Base-by-base conservation (phyloP, 2,329 filamentous ascomycete species). In the Lachnellula cervina region DNA sequence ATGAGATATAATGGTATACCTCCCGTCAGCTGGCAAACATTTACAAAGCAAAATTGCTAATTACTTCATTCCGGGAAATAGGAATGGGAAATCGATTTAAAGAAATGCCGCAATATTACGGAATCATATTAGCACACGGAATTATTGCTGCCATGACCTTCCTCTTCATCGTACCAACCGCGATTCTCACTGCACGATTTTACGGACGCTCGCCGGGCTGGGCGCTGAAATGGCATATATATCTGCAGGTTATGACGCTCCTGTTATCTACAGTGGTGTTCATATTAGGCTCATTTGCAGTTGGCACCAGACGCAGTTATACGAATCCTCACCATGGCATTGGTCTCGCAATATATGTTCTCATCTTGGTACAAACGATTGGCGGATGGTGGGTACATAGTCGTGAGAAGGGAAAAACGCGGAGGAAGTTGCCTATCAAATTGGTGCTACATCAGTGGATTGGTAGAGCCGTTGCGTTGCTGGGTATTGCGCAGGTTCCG, bases 261-360 rank as follows among this genome's bases (percentile, higher is more conserved):
- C 74, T 86, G 17, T 72, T 93, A 54, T 76, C 84, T 6, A 87
- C 89, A 0, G 86, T 86, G 13, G 79, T 89, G 8, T 87, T 95
- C 59, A 77, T 89, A 45, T 76, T 91, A 13, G 89, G 89, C 7
- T 92, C 83, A 73, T 86, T 91, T 64, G 88, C 90, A 11, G 89
- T 94, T 13, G 89, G 89, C 0, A 83, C 85, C 0, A 76, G 79
- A 45, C 79, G 89, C 57, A 88, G 81, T 62, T 73, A 91, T 65
- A 86, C 87, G 8, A 95, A 95, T 68, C 89, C 89, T 0, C 89
- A 95, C 69, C 89, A 95, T 71, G 88, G 87, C 59, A 93, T 94
- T 61, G 89, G 89, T 14, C 77, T 92, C 35, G 87, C 89, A 28
- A 82, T 95, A 46, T 93, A 91, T 68, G 80, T 86, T 45, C 73